Evolutionary conservation across 2,329 filamentous ascomycete species (phyloP), one percentile per base, ranked within the genome.

Genomic region (Phaeosphaeriaceae sp.): DNA sequence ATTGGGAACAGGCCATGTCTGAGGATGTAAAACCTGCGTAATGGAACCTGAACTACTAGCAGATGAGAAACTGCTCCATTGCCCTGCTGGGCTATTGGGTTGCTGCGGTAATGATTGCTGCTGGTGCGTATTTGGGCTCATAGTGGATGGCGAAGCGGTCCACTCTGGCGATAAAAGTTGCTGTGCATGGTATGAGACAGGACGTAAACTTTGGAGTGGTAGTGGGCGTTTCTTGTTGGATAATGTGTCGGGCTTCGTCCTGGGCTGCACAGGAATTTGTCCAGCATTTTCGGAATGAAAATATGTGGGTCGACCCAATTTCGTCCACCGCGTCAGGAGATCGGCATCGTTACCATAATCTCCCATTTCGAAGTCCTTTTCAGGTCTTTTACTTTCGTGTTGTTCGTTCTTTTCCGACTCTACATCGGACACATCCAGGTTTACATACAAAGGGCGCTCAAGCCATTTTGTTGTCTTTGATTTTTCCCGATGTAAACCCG

Each of bases 381-480:
- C 46, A 36, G 15, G 40, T 15, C 15, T 43, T n/a, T 13, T 32
- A n/a, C 29, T 17, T 32, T 20, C 18, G 40, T 33, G 15, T 11
- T 42, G 30, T 18, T 40, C 30, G 38, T 26, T 47, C 26, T 26
- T 52, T 49, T 56, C 51, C 29, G 56, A 48, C 47, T 60, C 56
- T 30, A 54, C 41, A 23, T 60, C 42, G 23, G 60, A 60, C 38
- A 53, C 48, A 20, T 56, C 53, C 39, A 58, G 52, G 30, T 61
- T 55, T 29, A 56, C 55, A 33, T 66, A 63, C 50, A 64, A 54
- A 23, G 63, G 63, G 15, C 58, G 56, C 51, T 66, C 63, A 20
- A 66, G 37, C 63, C 63, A 66, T 66, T 55, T 56, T 51, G 63
- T 66, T 16, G 63, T 66, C 29, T 58, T 41, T 3, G 63, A 66